Conservation (phyloP, 306 rosid species). For the Castanea crenata region DNA sequence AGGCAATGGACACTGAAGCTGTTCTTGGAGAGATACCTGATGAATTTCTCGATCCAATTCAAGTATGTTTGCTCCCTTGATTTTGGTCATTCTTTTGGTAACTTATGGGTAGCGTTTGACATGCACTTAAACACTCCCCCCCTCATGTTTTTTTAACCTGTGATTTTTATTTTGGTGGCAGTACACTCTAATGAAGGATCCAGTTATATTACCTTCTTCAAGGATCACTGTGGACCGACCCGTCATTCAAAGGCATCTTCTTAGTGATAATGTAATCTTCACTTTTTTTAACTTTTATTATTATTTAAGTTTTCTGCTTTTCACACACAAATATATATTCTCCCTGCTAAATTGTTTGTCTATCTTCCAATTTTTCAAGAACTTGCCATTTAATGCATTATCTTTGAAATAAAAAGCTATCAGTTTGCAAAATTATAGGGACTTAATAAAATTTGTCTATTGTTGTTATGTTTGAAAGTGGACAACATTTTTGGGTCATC, state of each 20-base stretch:
- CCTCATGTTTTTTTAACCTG: background rate
- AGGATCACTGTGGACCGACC: slow-evolving; percentile 85
- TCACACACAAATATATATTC: background rate
- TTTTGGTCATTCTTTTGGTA: background rate
- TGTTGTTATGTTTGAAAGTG: no score
- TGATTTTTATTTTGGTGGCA: slow-evolving; percentile 24
- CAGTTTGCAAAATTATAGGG: no score
- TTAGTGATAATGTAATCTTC: slow-evolving; percentile 68
- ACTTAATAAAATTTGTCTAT: no score
- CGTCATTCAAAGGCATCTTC: slow-evolving; percentile 98
- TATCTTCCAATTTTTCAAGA: no score
- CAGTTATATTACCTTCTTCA: slow-evolving; percentile 97
- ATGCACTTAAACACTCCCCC: background rate
- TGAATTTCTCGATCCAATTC: slow-evolving; percentile 99
- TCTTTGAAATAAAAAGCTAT: no score
- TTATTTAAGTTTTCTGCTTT: background rate
- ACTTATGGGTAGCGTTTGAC: background rate
- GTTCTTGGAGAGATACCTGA: slow-evolving; percentile 97
- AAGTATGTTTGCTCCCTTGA: slow-evolving; percentile 44
- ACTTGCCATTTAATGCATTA: no score
- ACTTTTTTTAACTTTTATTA: background rate
- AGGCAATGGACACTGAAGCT: slow-evolving; percentile 95
- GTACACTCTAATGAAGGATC: slow-evolving; percentile 99
- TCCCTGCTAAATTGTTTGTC: no score
- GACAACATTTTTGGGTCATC: no score